Conservation (phyloP, 176 grass and related monocot genomes). For the Carex scoparia region DNA sequence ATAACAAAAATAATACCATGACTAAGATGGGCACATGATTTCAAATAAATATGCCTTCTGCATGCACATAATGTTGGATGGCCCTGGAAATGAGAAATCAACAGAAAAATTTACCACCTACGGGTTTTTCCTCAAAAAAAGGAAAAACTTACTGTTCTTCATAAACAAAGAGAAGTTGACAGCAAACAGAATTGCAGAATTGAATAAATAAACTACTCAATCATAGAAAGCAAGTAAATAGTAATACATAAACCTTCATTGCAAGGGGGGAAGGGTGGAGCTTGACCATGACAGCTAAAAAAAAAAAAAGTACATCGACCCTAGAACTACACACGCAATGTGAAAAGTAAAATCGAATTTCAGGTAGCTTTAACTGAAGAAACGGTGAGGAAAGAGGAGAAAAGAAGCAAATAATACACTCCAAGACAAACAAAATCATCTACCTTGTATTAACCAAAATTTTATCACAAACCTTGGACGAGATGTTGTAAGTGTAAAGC, state of each 20-base stretch:
- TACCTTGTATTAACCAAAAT: background rate
- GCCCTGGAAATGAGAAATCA: background rate
- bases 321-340: background rate
- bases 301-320: background rate
- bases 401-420: background rate
- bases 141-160: background rate
- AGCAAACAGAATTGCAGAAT: constrained; percentile 9
- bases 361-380: background rate
- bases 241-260: too few species aligned
- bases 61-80: background rate
- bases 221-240: background rate
- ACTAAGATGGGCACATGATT: background rate
- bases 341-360: background rate
- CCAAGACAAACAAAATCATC: background rate
- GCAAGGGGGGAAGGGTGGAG: too few species aligned
- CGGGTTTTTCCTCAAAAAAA: too few species aligned
- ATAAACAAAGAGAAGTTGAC: background rate
- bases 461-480: background rate
- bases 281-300: background rate
- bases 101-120: background rate
- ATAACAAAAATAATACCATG: background rate
- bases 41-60: constrained; percentile 10
- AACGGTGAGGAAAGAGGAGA: background rate
- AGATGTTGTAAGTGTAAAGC: background rate
- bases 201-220: background rate